Evolutionary conservation across 768 basidiomycete species (phyloP).

Genomic region (Lactarius trivialis): DNA sequence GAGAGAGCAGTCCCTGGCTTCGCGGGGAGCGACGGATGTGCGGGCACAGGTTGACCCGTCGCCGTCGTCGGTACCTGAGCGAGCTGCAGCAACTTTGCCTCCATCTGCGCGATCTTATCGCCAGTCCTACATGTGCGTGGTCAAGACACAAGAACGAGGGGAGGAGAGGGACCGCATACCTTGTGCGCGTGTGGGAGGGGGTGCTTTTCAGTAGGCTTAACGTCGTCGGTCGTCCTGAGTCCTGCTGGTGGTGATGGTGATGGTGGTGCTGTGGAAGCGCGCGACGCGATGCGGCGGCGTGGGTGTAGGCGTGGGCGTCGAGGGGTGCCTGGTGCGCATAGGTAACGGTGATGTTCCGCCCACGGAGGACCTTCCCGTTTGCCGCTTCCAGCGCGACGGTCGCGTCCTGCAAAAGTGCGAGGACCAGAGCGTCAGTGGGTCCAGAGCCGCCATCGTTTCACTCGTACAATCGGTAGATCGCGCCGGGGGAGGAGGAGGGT

Average conservation of each 20-base stretch:
- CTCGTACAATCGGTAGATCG: neutral
- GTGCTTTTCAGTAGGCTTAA: slow-evolving; percentile 81
- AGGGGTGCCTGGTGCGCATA: slow-evolving; percentile 79
- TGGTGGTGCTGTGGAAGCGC: neutral
- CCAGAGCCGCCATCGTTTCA: neutral
- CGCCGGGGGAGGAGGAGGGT: neutral
- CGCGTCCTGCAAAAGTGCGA: slow-evolving; percentile 61
- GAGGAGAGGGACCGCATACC: slow-evolving; percentile 30
- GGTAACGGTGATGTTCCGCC: slow-evolving; percentile 86
- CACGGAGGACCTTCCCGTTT: slow-evolving; percentile 77
- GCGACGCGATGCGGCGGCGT: neutral
- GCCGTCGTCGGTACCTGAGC: slow-evolving; percentile 31
- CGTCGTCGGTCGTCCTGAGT: slow-evolving; percentile 69
- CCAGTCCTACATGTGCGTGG: slow-evolving; percentile 46
- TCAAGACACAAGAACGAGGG: too few relatives aligned
- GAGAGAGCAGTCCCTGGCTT: neutral
- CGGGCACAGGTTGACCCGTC: slow-evolving; percentile 26
- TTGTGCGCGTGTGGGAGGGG: slow-evolving; percentile 40
- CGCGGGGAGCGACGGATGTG: slow-evolving; percentile 27
- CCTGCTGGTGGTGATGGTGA: slow-evolving; percentile 25
- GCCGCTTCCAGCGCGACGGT: slow-evolving; percentile 63
- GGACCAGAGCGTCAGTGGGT: slow-evolving; percentile 13
- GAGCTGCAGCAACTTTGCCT: slow-evolving; percentile 88
- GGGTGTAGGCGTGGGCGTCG: slow-evolving; percentile 23
- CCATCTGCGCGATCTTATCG: slow-evolving; percentile 91